These are phyloP conservation scores for Exophiala oligosperma DNA, from an alignment of 2,329 filamentous ascomycete genomes.

Conservation along the genomic window DNA sequence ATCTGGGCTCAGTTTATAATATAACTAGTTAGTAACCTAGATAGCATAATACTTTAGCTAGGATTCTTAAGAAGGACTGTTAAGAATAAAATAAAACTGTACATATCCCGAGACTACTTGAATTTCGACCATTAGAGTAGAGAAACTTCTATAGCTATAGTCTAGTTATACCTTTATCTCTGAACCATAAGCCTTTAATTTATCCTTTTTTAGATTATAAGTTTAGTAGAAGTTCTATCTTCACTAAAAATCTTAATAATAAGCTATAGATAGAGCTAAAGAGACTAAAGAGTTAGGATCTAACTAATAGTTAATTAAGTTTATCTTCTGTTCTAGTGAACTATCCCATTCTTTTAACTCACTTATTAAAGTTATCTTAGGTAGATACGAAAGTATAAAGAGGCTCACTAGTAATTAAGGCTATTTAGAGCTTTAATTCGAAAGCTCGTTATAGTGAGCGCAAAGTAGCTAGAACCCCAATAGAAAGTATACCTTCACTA, in stretches of 20 bases:
- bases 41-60: constrained; percentile 45
- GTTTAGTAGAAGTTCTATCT: constrained; percentile 30
- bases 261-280: constrained; percentile 24
- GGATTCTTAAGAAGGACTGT: constrained; percentile 46
- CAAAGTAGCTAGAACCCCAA: constrained; percentile 1
- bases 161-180: constrained; percentile 39
- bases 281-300: constrained; percentile 20
- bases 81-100: constrained; percentile 58
- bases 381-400: constrained; percentile 23
- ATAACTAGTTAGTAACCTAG: constrained; percentile 35
- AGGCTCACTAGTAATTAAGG: constrained; percentile 28
- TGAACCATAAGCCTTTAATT: constrained; percentile 47
- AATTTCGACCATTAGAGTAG: constrained; percentile 61
- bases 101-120: constrained; percentile 53
- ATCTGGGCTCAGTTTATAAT: constrained; percentile 76
- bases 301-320: constrained; percentile 7
- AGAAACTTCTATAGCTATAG: constrained; percentile 59
- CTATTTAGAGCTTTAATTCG: constrained; percentile 27
- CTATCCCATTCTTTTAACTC: constrained; percentile 6
- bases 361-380: constrained; percentile 16
- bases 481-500: constrained; percentile 7
- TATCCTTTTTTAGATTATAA: constrained; percentile 31
- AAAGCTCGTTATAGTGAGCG: constrained; percentile 14
- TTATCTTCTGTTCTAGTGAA: constrained; percentile 11
- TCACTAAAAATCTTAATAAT: constrained; percentile 32